Conservation (phyloP, 2,329 filamentous ascomycete genomes). For the Apiospora sp. region DNA sequence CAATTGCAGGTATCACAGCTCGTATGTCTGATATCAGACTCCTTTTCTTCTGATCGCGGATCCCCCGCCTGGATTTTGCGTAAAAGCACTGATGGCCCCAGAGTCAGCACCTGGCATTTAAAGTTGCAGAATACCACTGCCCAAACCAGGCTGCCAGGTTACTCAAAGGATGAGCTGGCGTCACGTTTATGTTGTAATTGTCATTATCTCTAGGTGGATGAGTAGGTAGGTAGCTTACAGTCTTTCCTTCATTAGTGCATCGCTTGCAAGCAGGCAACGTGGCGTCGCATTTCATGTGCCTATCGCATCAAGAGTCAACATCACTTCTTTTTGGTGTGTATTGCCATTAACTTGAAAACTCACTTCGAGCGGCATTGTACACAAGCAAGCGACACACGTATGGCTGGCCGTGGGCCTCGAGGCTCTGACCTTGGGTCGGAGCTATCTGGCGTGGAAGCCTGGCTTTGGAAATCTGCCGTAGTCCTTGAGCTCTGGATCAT, state of each 20-base stretch:
- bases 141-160: neutral
- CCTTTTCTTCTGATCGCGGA: slow-evolving; percentile 45
- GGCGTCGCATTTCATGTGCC: slow-evolving; percentile 56
- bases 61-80: slow-evolving; percentile 56
- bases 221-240: slow-evolving; percentile 28
- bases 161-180: neutral
- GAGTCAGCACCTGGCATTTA: neutral
- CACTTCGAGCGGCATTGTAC: slow-evolving; percentile 59
- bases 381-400: slow-evolving; percentile 52
- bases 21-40: slow-evolving; percentile 43
- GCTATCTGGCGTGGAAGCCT: slow-evolving; percentile 35
- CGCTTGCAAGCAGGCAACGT: slow-evolving; percentile 51
- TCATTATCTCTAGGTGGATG: neutral
- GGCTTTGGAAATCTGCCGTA: slow-evolving; percentile 33
- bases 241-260: slow-evolving; percentile 49
- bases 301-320: slow-evolving; percentile 20
- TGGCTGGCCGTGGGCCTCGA: slow-evolving; percentile 42
- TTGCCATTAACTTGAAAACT: neutral
- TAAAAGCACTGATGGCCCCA: slow-evolving; percentile 47
- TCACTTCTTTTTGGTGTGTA: neutral
- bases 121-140: neutral
- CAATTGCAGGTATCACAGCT: slow-evolving; percentile 31
- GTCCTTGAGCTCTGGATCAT: neutral
- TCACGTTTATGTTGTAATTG: neutral
- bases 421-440: slow-evolving; percentile 35